Evolutionary conservation across 495 filamentous ascomycete genomes (phyloP), one percentile per base, ranked within the genome.

Genomic region (Venustampulla echinocandica): DNA sequence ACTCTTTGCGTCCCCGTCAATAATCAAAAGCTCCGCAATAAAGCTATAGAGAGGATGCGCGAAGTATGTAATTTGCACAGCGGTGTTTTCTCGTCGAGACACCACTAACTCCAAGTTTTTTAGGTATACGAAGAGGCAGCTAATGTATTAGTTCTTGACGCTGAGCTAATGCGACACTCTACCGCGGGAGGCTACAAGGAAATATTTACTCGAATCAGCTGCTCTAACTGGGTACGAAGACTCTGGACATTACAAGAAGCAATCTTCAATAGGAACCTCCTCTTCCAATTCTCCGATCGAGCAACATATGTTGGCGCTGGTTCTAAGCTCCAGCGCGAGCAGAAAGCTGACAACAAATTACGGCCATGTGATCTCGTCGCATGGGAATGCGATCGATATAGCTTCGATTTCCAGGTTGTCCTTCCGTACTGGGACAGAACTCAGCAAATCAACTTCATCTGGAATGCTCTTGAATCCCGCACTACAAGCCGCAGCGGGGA

Each of bases 221-320:
- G 21, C 23, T 57, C 53, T 7, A 30, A n/a, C 1, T 63, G 61
- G 61, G 50, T 53, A 5, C 50, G 47, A 7, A 47, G 61, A 17
- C 55, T 57, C 10, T 64, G 61, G 62, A 63, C 61, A 15, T 37
- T 57, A 2, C 62, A 64, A 52, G 61, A 65, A 53, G 62, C 53
- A 15, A 35, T 44, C 11, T 45, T 65, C 5, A 49, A 52, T 4
- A 35, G 43, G n/a, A 38, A 46, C 6, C 49, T 58, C 4, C 54
- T 49, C 21, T 50, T 56, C 23, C 57, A 54, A 37, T 52, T 62
- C 25, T 10, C 19, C 3, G 49, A 52, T 2, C 17, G 34, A 28
- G 14, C 49, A 6, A 33, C 18, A 3, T 25, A 37, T 28, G 23
- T 44, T 27, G 25, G 36, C 19, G 37, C 47, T 38, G 18, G 30